Base-by-base conservation (phyloP, 225 moss, liverwort and hornwort genomes). In the Pseudoscleropodium purum region DNA sequence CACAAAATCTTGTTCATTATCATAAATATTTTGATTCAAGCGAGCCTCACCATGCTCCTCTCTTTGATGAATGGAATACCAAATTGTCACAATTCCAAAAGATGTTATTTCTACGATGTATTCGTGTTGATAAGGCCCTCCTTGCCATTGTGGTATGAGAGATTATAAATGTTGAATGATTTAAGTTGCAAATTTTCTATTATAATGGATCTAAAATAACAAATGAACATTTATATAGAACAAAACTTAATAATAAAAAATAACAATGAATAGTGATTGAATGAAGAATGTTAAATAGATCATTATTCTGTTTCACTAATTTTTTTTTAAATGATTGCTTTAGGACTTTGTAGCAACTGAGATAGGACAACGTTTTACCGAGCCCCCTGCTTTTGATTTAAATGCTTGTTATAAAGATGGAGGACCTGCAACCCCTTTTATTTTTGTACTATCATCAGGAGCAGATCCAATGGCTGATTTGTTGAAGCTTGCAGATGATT, bases 391-490 rank as follows among this genome's bases (percentile, higher is more conserved):
- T 6, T 98, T 96, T 84, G 95, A 98, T 82, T 92, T 98, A 57
- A 91, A 94, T 87, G 86, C 94, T 37, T 98, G 96, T 51, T 97
- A 96, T 89, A 96, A 97, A 93, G 98, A 98, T 88, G 98, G 93
- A 49, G 92, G 94, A 39, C 96, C 98, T n/a, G 85, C 89, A 7
- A 94, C 90, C n/a, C 96, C 96, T 43, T 94, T 98, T 68, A 96
- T 98, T 87, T 98, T 98, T 92, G 96, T 98, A 37, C 78, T 98
- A 49, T 98, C 98, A 8, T 94, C 93, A 2, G 96, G 96, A 87
- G 98, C 96, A 23, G 98, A 98, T 85, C 96, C 98, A 25, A 98
- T 96, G 98, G 96, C 96, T 74, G 96, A 98, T 94, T 91, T 98
- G 26, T 89, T 98, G 47, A 96, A 97, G 87, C 93, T 98, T 77